Evolutionary conservation across 225 moss, liverwort and hornwort species (phyloP).

Genomic region (Asterella californica): DNA sequence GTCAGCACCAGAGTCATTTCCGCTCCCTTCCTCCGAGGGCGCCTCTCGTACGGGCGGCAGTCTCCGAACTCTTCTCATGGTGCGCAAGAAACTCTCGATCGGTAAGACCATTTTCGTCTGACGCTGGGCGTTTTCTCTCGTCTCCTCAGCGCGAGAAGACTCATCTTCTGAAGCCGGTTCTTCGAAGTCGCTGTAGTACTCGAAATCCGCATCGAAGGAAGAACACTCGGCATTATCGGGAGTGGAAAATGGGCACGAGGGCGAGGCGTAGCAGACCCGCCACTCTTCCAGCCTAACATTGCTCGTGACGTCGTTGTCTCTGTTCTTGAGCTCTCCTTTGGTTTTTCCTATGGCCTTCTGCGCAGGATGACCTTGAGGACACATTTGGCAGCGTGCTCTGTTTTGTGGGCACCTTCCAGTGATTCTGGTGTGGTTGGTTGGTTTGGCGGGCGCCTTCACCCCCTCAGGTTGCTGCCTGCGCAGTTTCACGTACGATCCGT

Average conservation of each 20-base stretch:
- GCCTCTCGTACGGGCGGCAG: constrained; percentile 16
- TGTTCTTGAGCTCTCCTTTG: constrained; percentile 11
- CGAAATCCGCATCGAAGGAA: background rate
- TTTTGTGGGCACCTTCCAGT: constrained; percentile 9
- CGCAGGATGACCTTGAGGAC: background rate
- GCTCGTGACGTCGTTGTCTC: background rate
- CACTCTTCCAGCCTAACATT: constrained; percentile 4
- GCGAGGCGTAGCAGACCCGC: constrained; percentile 14
- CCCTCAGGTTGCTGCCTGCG: constrained; percentile 17
- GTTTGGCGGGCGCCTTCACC: constrained; percentile 19
- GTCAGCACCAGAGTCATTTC: constrained; percentile 8
- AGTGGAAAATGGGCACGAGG: constrained; percentile 1
- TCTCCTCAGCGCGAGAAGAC: background rate
- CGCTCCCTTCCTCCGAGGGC: constrained; percentile 6
- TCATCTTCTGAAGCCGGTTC: constrained; percentile 4
- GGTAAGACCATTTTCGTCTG: constrained; percentile 9
- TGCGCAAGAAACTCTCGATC: constrained; percentile 12
- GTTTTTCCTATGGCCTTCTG: background rate
- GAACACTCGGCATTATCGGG: background rate
- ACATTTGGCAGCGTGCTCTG: background rate
- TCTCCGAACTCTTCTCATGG: constrained; percentile 2
- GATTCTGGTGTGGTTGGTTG: constrained; percentile 29
- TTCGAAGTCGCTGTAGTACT: constrained; percentile 14
- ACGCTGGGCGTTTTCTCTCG: constrained; percentile 12
- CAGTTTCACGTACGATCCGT: constrained; percentile 22